Evolutionary conservation across 1,284 basidiomycete genomes (phyloP).

Genomic region (Pseudozyma thailandica): DNA sequence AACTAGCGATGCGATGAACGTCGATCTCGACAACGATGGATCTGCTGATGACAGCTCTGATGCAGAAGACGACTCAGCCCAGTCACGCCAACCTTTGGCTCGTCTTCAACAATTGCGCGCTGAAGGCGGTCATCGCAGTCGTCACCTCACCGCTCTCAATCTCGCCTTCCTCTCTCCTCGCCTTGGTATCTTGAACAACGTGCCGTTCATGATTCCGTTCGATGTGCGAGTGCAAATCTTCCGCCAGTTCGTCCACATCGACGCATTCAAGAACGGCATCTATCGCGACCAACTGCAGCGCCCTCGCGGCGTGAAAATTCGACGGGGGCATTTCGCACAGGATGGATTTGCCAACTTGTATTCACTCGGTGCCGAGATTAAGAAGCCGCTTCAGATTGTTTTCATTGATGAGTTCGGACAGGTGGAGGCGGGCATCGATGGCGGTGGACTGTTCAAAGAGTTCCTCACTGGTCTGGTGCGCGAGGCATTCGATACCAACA

Average conservation of each 20-base stretch:
- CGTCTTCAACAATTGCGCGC: constrained; percentile 31
- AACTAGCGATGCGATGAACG: constrained; percentile 2
- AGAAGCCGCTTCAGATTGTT: constrained; percentile 82
- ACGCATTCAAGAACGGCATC: constrained; percentile 45
- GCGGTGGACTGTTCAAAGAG: constrained; percentile 97
- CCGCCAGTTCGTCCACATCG: constrained; percentile 60
- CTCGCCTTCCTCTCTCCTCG: constrained; percentile 82
- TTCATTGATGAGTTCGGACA: constrained; percentile 91
- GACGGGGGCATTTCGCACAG: constrained; percentile 80
- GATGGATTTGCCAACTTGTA: constrained; percentile 83
- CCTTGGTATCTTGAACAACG: constrained; percentile 90
- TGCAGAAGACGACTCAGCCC: constrained; percentile 10
- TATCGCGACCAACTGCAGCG: constrained; percentile 13
- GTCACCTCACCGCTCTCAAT: constrained; percentile 72
- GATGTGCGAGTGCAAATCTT: constrained; percentile 89
- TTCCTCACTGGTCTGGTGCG: constrained; percentile 83
- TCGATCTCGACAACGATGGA: no score
- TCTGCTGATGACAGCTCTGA: no score
- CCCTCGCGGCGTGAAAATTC: constrained; percentile 73
- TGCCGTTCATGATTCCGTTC: constrained; percentile 96
- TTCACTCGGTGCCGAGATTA: constrained; percentile 77
- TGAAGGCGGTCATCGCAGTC: constrained; percentile 23
- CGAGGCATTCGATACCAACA: constrained; percentile 93
- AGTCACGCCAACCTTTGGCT: constrained; percentile 13
- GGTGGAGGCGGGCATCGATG: constrained; percentile 90